Conservation (phyloP, 352 stramenopile species). For the Pythium aquatile region DNA sequence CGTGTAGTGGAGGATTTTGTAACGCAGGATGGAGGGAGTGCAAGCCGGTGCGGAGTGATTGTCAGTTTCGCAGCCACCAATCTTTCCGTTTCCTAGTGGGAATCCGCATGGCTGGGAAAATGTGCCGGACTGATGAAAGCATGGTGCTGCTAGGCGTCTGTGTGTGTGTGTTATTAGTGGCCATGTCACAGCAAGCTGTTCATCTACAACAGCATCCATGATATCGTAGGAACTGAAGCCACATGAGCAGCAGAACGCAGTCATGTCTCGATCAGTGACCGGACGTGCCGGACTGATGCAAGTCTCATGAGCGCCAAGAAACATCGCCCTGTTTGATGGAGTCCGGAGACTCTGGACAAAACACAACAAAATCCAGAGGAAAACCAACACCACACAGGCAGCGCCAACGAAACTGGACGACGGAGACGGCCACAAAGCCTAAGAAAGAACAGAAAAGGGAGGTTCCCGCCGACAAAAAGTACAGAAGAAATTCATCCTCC, state of each 20-base stretch:
- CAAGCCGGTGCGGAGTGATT: background rate
- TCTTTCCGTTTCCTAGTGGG: background rate
- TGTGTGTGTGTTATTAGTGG: background rate
- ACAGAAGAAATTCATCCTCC: slow-evolving; percentile 1
- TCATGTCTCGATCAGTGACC: background rate
- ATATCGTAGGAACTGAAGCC: background rate
- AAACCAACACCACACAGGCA: background rate
- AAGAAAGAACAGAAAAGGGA: background rate
- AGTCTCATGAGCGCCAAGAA: no score
- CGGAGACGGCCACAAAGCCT: background rate
- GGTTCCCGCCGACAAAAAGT: background rate
- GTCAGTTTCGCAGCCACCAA: background rate
- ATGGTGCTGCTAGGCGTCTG: background rate
- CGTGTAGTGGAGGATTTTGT: background rate
- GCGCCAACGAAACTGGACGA: background rate
- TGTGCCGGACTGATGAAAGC: background rate
- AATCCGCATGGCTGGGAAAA: background rate
- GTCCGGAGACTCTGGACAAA: background rate
- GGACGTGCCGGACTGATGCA: no score
- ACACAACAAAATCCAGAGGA: background rate
- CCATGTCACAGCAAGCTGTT: background rate
- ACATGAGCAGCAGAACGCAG: background rate
- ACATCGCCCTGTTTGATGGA: background rate
- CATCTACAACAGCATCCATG: background rate
- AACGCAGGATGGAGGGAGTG: background rate